Conservation (phyloP, 2,329 filamentous ascomycete species). For the Clarireedia hainanense region DNA sequence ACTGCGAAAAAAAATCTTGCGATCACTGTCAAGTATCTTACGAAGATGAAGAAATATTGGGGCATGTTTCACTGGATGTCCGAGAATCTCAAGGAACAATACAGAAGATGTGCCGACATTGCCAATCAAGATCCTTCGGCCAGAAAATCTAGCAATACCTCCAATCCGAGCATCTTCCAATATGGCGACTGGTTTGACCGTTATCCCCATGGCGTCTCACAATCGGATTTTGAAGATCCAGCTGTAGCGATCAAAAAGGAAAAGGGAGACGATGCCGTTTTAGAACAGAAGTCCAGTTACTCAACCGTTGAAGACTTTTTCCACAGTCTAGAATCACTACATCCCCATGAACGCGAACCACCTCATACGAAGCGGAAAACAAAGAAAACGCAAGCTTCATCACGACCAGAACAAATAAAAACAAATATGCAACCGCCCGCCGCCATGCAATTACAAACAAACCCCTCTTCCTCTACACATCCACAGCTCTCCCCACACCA, state of each 20-base stretch:
- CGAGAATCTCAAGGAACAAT: constrained; percentile 84
- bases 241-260: constrained; percentile 61
- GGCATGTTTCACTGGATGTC: constrained; percentile 98
- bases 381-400: constrained; percentile 30
- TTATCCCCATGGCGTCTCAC: constrained; percentile 86
- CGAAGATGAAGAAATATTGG: constrained; percentile 96
- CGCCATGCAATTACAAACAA: background rate
- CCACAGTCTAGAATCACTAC: constrained; percentile 63
- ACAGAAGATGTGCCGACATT: constrained; percentile 77
- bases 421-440: constrained; percentile 16
- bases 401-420: constrained; percentile 22
- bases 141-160: constrained; percentile 38
- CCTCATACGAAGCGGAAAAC: constrained; percentile 32
- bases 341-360: constrained; percentile 27
- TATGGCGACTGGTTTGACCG: constrained; percentile 97
- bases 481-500: constrained; percentile 9
- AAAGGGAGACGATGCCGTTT: constrained; percentile 75
- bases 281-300: constrained; percentile 83
- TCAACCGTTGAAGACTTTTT: constrained; percentile 95
- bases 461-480: constrained; percentile 1
- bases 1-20: constrained; percentile 77
- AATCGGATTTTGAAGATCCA: constrained; percentile 75
- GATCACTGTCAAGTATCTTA: constrained; percentile 82
- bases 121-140: constrained; percentile 54
- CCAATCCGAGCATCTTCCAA: constrained; percentile 65